Evolutionary conservation across 306 rosid genomes (phyloP), one percentile per base, ranked within the genome.

Genomic region (Bauhinia variegata): DNA sequence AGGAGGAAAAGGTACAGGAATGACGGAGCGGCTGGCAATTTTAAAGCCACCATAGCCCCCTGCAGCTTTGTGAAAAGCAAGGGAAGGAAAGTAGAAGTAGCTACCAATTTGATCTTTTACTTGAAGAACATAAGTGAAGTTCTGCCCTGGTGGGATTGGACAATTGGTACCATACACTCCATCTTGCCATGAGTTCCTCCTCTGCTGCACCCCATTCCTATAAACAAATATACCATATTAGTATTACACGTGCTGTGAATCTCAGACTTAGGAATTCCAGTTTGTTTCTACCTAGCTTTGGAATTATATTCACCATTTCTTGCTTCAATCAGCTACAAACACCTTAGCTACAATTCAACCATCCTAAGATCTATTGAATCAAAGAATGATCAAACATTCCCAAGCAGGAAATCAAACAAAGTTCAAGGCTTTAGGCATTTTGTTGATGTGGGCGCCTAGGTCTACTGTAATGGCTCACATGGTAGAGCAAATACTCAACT

Each of bases 41-140:
- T 65, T 77, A 74, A 91, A 62, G 54, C 86, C 88, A 9, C 97
- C 97, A 12, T 65, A 91, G 30, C 88, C 97, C 19, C 96, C 97
- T 0, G 96, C 97, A 32, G 96, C 96, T 71, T 88, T 91, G 87
- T 91, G 97, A 50, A 91, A 71, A 33, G 81, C 84, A 71, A 87
- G 88, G 61, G 97, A 87, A 62, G 97, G 96, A 65, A 80, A 91
- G 81, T 91, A 91, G 71, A 80, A 91, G 83, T 79, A 91, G 84
- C 96, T 91, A 8, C 97, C 97, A 28, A 91, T 85, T 64, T 91
- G 97, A 82, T 91, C 96, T 58, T 91, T 89, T 8, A 91, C 97
- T 76, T 91, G 97, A 34, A 91, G 86, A 67, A 70, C 67, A 59
- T 82, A 91, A 55, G 97, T 91, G 71, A 89, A 91, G 77, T 89